Base-by-base conservation (phyloP, 1,284 basidiomycete genomes). In the Grifola frondosa region DNA sequence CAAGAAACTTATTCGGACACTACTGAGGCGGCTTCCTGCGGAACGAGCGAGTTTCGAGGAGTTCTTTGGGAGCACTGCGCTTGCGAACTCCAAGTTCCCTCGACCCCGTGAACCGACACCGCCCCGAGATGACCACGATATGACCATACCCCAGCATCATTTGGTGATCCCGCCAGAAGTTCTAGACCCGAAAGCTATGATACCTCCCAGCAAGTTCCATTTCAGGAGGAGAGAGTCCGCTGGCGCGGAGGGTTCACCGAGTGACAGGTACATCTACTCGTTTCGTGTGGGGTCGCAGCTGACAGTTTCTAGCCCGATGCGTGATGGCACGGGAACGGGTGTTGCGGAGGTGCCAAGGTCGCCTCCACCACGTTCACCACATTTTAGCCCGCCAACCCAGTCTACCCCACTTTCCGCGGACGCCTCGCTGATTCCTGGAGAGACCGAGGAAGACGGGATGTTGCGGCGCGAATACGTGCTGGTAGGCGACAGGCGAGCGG, bases 31-130 rank as follows among this genome's bases (percentile, higher is more conserved):
- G 25, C 80, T 87, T 30, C 93, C 96, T 0, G 78, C 77, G 0
- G 88, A 97, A 61, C 78, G 97, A 4, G 86, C 92, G 40, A 84
- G 78, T 49, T 99, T 96, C 58, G 91, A 96, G 10, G 90, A 94
- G 36, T 97, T 98, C 67, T 99, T 99, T 61, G 73, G 74, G 30
- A 87, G 84, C 51, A 77, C 75, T n/a, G 90, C 90, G 6, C 74
- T 92, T 60, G 84, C 80, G n/a, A 88, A 84, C 49, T 84, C 80
- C 31, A 91, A 88, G 67, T 86, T 87, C 55, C 80, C 82, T 2
- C 50, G 67, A 17, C 50, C 75, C 63, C 30, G 50, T 10, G 58
- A 56, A 8, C 54, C 54, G 3, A 54, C 63, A 10, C 54, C 57
- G 16, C 47, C 57, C 13, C 50, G 56, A 17, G 57, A 59, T 28